Conservation (phyloP, 345 rosid genomes). For the Anacardium occidentale region DNA sequence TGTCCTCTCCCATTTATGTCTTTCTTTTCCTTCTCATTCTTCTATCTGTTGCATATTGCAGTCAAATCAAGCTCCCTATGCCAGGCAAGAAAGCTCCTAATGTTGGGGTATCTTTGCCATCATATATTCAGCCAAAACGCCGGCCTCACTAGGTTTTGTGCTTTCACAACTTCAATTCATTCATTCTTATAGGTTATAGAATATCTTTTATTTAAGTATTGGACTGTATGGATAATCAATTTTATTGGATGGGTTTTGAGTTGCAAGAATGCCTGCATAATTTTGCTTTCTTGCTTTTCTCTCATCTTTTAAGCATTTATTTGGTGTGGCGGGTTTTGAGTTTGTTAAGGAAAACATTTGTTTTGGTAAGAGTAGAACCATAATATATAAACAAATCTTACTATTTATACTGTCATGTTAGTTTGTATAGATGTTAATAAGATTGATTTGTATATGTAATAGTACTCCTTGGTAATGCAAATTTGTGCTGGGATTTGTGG, state of each 20-base stretch:
- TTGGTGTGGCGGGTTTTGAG: background rate
- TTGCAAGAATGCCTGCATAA: background rate
- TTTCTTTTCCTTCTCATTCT: conserved; percentile 38
- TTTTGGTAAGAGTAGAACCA: background rate
- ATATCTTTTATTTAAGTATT: background rate
- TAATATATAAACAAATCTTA: no score
- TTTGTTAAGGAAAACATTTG: background rate
- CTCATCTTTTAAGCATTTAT: background rate
- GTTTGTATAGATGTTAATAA: no score
- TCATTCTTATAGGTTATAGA: conserved; percentile 24
- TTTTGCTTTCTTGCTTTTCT: background rate
- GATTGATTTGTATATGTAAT: no score
- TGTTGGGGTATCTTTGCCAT: conserved; percentile 34
- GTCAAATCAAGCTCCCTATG: conserved; percentile 52
- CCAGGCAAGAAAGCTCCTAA: conserved; percentile 33
- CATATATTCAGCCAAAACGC: conserved; percentile 36
- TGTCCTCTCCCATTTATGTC: conserved; percentile 37
- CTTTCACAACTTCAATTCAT: conserved; percentile 12
- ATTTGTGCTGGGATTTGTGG: no score
- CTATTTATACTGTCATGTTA: no score
- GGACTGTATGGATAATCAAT: background rate
- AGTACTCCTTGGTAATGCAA: background rate
- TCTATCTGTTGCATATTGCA: conserved; percentile 28
- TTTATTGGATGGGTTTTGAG: background rate
- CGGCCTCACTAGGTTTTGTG: conserved; percentile 27